These are phyloP conservation scores for Pharus latifolius DNA, from an alignment of 176 grass and related monocot species.

Conservation along the genomic window DNA sequence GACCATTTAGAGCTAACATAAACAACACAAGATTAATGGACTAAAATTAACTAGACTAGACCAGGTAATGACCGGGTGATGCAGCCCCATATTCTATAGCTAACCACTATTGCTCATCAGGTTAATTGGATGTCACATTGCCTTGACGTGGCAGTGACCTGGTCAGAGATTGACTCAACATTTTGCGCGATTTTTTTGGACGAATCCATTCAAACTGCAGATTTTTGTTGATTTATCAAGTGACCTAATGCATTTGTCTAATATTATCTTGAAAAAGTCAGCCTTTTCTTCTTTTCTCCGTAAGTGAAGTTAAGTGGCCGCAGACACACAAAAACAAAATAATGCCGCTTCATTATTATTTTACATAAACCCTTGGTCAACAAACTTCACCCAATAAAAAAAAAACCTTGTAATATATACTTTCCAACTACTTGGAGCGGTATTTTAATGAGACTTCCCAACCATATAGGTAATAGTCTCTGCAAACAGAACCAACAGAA, in stretches of 20 bases:
- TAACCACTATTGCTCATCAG: background rate
- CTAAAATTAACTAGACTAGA: too few species aligned
- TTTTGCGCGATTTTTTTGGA: background rate
- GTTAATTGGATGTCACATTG: background rate
- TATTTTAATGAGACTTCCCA: too few species aligned
- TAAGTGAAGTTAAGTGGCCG: background rate
- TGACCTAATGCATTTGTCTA: background rate
- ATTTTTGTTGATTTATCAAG: background rate
- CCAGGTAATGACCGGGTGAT: background rate
- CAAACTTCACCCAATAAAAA: background rate
- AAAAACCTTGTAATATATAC: background rate
- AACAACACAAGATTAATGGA: too few species aligned
- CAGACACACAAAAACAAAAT: constrained; percentile 18
- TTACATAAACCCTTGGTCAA: constrained; percentile 14
- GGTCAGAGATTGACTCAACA: background rate
- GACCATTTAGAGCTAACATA: too few species aligned
- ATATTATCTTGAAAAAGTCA: background rate
- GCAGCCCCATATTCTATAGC: background rate
- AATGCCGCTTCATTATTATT: background rate
- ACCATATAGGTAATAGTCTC: background rate
- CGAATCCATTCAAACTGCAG: background rate
- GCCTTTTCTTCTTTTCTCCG: background rate
- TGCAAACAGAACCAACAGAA: background rate
- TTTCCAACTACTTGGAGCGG: background rate
- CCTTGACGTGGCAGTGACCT: background rate